Evolutionary conservation across 495 filamentous ascomycete genomes (phyloP), one percentile per base, ranked within the genome.

Genomic region (Tetracladium marchalianum): DNA sequence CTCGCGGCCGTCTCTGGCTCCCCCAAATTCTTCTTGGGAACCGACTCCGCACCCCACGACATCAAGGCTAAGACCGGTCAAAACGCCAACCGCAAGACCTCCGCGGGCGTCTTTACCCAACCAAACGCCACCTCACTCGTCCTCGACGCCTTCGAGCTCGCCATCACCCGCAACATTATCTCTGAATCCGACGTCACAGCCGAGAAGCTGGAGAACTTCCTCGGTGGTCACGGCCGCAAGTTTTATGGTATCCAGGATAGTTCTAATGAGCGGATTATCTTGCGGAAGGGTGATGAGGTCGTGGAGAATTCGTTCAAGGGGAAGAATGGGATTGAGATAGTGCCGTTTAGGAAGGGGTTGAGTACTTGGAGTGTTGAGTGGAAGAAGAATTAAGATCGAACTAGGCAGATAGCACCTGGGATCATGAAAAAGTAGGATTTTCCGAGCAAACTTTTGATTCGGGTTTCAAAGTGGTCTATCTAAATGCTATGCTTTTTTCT

Each of bases 101-200:
- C 87, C 5, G 87, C 85, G 4, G 89, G 90, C 18, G 82, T 90
- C 6, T 95, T 93, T 66, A 95, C 89, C 7, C 89, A 95, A 62
- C 84, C 85, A n/a, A 86, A 80, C 57, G 80, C 79, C n/a, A n/a
- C 35, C 3, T 36, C 35, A 2, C 70, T 84, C 22, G 84, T 90
- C 31, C 55, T 94, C 22, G 73, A 76, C 47, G 84, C 85, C 13
- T 70, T 94, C 22, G 83, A 85, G 61, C 75, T 81, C 55, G 87
- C 72, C 8, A 64, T 82, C 16, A 66, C 77, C 56, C 72, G 76
- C 22, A 82, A 80, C n/a, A 65, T 82, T 36, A 66, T 93, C 12
- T 69, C 64, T 39, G 76, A 77, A 15, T 71, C 75, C 12, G 74
- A 81, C 15, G 77, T 93, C n/a, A 89, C 81, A 10, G 67, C 76